Evolutionary conservation across 495 filamentous ascomycete genomes (phyloP).

Genomic region (Margaritispora aquatica): DNA sequence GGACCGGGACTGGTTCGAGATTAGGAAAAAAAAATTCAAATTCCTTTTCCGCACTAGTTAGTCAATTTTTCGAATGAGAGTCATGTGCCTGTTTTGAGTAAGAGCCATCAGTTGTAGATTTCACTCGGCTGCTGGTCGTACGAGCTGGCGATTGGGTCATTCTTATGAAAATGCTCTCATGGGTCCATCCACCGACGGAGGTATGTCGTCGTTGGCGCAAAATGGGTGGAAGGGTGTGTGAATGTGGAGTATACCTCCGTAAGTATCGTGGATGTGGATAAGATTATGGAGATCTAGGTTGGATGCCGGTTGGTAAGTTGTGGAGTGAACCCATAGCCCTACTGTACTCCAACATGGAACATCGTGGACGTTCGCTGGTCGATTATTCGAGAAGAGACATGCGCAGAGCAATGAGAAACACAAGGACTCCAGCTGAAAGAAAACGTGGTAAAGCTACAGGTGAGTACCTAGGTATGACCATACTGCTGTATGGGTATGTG

Average conservation of each 20-base stretch:
- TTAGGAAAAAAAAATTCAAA: neutral
- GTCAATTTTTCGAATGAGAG: neutral
- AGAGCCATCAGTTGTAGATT: neutral
- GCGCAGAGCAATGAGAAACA: neutral
- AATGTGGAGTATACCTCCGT: neutral
- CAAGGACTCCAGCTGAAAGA: neutral
- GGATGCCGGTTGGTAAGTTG: neutral
- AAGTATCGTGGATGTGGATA: neutral
- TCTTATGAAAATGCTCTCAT: neutral
- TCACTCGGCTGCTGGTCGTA: neutral
- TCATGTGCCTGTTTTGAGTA: neutral
- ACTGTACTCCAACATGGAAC: slow-evolving; percentile 8
- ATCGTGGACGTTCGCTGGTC: neutral
- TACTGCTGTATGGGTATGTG: neutral
- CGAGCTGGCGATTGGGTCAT: neutral
- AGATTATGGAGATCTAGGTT: neutral
- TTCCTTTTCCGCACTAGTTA: neutral
- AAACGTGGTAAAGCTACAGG: neutral
- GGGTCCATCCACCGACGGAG: neutral
- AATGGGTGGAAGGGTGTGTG: neutral
- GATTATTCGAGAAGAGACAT: neutral
- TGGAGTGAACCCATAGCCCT: neutral
- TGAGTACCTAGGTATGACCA: neutral
- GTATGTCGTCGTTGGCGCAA: neutral
- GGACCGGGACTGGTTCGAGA: neutral